Base-by-base conservation (phyloP, 176 grass and related monocot species). In the Triticum monococcum region DNA sequence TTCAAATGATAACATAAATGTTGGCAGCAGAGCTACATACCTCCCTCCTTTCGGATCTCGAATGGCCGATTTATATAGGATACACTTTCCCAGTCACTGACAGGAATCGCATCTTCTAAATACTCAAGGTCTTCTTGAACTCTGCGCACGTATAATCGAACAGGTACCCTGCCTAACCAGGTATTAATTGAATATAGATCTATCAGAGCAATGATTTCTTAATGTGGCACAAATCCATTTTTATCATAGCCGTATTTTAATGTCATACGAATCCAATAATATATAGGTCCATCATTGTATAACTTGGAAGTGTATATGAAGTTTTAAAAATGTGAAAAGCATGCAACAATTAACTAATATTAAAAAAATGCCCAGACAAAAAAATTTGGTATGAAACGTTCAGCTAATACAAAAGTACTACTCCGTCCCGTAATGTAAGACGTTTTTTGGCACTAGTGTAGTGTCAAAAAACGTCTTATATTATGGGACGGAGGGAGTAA, bases 111-210 rank as follows among this genome's bases (percentile, higher is more conserved):
- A 83, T 94, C 94, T 84, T 96, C 94, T 83, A 99, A 86, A 75
- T 99, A 80, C 28, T 91, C 87, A 83, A 96, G 78, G 62, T 89
- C 87, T 56, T 94, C 73, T 74, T 88, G 89, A 83, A 92, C 77
- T 83, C 62, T 80, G 59, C 92, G 87, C 78, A 96, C 79, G 78
- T 99, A 99, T 64, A 99, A 63, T 45, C 92, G 90, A 89, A 99
- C 94, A 57, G 97, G 97, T 64, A 96, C 91, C 87, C 94, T 99
- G 88, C 92, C 97, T 99, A 91, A 98, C 83, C 54, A 88, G 80
- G 81, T 79, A 86, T 75, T 80, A 80, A 75, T 73, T 63, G 33
- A 84, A 86, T 67, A 86, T 67, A 92, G 74, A 84, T 14, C 62
- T 23, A 86, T 56, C 38, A 86, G 18, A 26, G 12, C 24, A 75